Conservation (phyloP, 805 yeast species). For the Candida schatavii region DNA sequence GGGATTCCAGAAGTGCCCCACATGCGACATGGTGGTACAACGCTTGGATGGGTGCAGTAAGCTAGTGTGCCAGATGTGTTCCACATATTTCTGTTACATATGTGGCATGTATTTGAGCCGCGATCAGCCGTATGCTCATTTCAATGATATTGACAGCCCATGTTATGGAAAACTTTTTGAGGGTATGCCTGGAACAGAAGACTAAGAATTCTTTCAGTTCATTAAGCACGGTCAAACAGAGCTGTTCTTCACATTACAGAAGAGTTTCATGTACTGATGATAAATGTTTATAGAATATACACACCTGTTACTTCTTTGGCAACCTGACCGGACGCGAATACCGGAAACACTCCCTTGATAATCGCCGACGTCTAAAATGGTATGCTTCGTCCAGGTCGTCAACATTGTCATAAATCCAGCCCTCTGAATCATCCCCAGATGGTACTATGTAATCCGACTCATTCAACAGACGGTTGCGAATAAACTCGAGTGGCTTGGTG, state of each 20-base stretch:
- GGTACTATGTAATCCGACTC: slow-evolving; percentile 12
- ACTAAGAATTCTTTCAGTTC: too few species aligned
- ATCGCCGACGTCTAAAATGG: slow-evolving; percentile 56
- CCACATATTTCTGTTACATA: slow-evolving; percentile 48
- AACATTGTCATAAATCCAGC: slow-evolving; percentile 50
- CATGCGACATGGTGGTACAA: slow-evolving; percentile 48
- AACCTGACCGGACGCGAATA: slow-evolving; percentile 26
- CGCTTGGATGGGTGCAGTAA: slow-evolving; percentile 64
- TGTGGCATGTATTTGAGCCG: slow-evolving; percentile 45
- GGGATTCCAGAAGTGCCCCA: slow-evolving; percentile 50
- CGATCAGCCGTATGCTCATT: slow-evolving; percentile 53
- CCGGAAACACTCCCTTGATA: slow-evolving; percentile 51
- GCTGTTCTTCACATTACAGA: too few species aligned
- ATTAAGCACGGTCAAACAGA: too few species aligned
- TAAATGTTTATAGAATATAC: too few species aligned
- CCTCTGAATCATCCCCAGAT: slow-evolving; percentile 27
- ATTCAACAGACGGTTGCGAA: slow-evolving; percentile 41
- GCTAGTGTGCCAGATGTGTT: slow-evolving; percentile 54
- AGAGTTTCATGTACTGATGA: too few species aligned
- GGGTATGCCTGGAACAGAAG: slow-evolving; percentile 39
- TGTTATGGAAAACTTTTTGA: slow-evolving; percentile 54
- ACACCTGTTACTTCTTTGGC: slow-evolving; percentile 7
- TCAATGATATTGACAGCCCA: slow-evolving; percentile 31
- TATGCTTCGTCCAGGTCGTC: slow-evolving; percentile 35
- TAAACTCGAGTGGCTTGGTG: slow-evolving; percentile 49